phyloP scores from a whole-genome alignment of 2,329 filamentous ascomycete genomes.

The Cyanodermella asteris region DNA sequence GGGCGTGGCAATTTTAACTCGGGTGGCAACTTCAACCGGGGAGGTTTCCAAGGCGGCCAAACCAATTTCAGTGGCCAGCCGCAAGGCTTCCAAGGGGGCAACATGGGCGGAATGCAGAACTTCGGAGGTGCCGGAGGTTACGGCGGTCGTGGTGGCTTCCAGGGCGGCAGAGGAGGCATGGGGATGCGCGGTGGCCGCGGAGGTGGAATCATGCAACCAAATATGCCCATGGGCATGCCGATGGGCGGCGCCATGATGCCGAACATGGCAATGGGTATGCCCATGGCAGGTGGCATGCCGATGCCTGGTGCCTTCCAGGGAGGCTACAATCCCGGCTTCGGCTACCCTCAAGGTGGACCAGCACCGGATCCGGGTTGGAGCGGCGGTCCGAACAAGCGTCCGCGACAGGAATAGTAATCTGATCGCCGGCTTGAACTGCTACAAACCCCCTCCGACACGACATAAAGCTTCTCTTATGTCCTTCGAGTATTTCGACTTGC shows the following conservation, averaged over 20 bases:
- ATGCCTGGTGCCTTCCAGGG: constrained; percentile 23
- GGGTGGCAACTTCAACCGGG: constrained; percentile 20
- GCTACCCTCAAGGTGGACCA: background rate
- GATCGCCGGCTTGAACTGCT: constrained; percentile 1
- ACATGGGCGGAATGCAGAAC: constrained; percentile 28
- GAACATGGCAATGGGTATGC: constrained; percentile 30
- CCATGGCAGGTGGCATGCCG: constrained; percentile 29
- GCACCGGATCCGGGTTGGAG: background rate
- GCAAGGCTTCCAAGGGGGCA: constrained; percentile 18
- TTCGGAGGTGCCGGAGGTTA: constrained; percentile 24
- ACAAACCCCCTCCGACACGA: too few relatives aligned
- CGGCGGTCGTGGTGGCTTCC: constrained; percentile 31
- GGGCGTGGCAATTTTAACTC: constrained; percentile 27
- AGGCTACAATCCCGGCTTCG: constrained; percentile 7
- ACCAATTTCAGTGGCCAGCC: too few relatives aligned
- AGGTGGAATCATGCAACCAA: constrained; percentile 26
- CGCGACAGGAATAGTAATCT: background rate
- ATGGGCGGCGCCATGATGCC: constrained; percentile 31
- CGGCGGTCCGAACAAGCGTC: too few relatives aligned
- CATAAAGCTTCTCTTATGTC: too few relatives aligned
- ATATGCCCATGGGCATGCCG: constrained; percentile 22
- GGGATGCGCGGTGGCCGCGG: constrained; percentile 36
- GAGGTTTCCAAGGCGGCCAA: constrained; percentile 26
- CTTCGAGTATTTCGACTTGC: too few relatives aligned
- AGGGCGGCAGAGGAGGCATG: constrained; percentile 31